Conservation (phyloP, 495 filamentous ascomycete species). For the Amorphotheca resinae region DNA sequence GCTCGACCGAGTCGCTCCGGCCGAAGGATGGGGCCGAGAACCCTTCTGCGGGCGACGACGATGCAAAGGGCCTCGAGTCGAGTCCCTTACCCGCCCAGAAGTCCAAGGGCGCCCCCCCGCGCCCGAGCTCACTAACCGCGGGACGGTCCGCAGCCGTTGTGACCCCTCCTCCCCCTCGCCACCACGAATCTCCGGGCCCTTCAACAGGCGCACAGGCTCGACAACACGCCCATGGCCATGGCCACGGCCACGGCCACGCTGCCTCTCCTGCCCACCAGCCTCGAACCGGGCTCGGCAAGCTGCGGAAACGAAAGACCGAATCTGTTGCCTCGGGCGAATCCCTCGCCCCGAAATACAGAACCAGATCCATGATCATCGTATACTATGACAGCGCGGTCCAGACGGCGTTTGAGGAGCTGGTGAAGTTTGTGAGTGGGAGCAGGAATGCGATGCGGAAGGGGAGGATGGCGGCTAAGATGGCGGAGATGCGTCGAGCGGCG, state of each 20-base stretch:
- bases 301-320: slow-evolving; percentile 42
- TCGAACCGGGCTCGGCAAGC: slow-evolving; percentile 23
- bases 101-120: slow-evolving; percentile 16
- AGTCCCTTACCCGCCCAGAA: slow-evolving; percentile 19
- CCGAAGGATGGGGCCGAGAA: slow-evolving; percentile 32
- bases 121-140: slow-evolving; percentile 10
- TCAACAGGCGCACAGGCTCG: slow-evolving; percentile 10
- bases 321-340: slow-evolving; percentile 45
- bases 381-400: slow-evolving; percentile 85
- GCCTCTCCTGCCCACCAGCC: slow-evolving; percentile 26
- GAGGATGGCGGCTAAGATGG: slow-evolving; percentile 54
- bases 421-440: slow-evolving; percentile 65
- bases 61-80: slow-evolving; percentile 6
- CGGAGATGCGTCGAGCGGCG: slow-evolving; percentile 39
- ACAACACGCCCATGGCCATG: slow-evolving; percentile 6
- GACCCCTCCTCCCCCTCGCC: slow-evolving; percentile 1
- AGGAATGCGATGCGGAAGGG: slow-evolving; percentile 74
- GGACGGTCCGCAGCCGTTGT: slow-evolving; percentile 8
- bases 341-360: slow-evolving; percentile 45
- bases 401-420: slow-evolving; percentile 63
- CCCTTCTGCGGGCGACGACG: neutral
- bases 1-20: slow-evolving; percentile 50
- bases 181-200: slow-evolving; percentile 14
- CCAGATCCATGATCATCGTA: slow-evolving; percentile 68
- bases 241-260: no score